Conservation (phyloP, 2,329 filamentous ascomycete genomes). For the Chaetomiaceae sp. region DNA sequence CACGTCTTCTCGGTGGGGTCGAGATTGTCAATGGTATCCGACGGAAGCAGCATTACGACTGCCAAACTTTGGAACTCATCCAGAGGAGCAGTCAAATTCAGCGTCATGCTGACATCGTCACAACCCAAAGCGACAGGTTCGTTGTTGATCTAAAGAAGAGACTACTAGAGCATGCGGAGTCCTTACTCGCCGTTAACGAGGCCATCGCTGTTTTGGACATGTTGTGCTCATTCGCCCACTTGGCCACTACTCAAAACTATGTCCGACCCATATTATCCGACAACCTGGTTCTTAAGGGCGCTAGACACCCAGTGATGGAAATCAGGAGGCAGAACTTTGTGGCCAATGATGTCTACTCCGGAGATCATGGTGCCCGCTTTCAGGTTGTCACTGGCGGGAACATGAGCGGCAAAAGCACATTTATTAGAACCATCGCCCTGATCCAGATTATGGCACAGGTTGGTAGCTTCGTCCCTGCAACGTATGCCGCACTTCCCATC, state of each 20-base stretch:
- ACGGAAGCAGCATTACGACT: slow-evolving; percentile 75
- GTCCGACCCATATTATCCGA: slow-evolving; percentile 64
- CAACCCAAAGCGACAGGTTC: slow-evolving; percentile 74
- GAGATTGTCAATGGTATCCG: slow-evolving; percentile 72
- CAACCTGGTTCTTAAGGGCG: slow-evolving; percentile 67
- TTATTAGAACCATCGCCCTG: slow-evolving; percentile 80
- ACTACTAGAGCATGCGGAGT: slow-evolving; percentile 67
- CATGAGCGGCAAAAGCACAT: slow-evolving; percentile 97
- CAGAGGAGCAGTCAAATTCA: slow-evolving; percentile 75
- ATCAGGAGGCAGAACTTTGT: slow-evolving; percentile 66
- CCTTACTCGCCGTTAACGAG: slow-evolving; percentile 80
- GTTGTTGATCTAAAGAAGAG: slow-evolving; percentile 67
- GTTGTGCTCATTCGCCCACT: slow-evolving; percentile 70
- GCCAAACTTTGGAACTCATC: slow-evolving; percentile 78
- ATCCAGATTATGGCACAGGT: slow-evolving; percentile 92
- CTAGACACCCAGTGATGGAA: slow-evolving; percentile 69
- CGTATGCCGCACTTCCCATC: slow-evolving; percentile 77
- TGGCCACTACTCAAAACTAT: slow-evolving; percentile 58
- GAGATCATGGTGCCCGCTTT: slow-evolving; percentile 63
- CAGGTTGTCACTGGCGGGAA: slow-evolving; percentile 95
- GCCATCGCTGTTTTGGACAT: slow-evolving; percentile 84
- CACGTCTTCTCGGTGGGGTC: slow-evolving; percentile 11
- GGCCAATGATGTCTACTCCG: slow-evolving; percentile 86
- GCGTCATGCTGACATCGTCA: slow-evolving; percentile 77
- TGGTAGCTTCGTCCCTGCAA: slow-evolving; percentile 82